Base-by-base conservation (phyloP, 768 basidiomycete species). In the Xerocomellus amylosporus region DNA sequence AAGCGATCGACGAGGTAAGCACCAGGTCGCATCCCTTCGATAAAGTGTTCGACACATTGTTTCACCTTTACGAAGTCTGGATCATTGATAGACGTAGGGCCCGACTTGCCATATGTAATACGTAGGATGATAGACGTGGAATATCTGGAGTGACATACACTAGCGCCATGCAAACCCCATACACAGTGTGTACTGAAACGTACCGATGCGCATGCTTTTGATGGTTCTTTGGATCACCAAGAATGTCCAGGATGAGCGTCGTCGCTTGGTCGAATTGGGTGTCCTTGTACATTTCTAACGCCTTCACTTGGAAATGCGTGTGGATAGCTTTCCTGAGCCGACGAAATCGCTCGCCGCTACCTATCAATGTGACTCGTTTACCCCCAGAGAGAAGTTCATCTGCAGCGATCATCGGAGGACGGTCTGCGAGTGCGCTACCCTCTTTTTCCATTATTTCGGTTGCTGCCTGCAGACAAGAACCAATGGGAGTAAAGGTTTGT, bases 391-490 rank as follows among this genome's bases (percentile, higher is more conserved):
- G 71, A 0, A 80, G 76, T 49, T 84, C 80, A 2, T 77, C 77
- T 0, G 80, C 82, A 0, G 84, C 75, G 37, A 85, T 80, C 51
- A 72, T 76, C 0, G 59, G 58, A 17, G 83, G 83, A 33, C 83
- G 69, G 61, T 84, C 84, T 0, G 70, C 77, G 12, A 79, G 71
- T 1, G 72, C 63, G 0, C 77, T 76, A 1, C 83, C 82, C 59
- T 83, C 81, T 45, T 79, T 79, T 65, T 85, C 84, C 81, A 85
- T 79, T 45, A 85, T 79, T 8, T 84, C 83, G 0, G 79, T 74
- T 0, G 82, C 81, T 10, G 80, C 82, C 65, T 83, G 46, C 2
- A 49, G 5, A 36, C 17, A 13, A 39, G 5, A 41, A 31, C 1
- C 19, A 17, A 20, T 5, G 2, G 8, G 5, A 28, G 34, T 24